A percentile compares a stretch with the other conserved stretches of the same genome.
Conservation (phyloP, 495 filamentous ascomycete genomes). For the Cercophora newfieldiana region DNA sequence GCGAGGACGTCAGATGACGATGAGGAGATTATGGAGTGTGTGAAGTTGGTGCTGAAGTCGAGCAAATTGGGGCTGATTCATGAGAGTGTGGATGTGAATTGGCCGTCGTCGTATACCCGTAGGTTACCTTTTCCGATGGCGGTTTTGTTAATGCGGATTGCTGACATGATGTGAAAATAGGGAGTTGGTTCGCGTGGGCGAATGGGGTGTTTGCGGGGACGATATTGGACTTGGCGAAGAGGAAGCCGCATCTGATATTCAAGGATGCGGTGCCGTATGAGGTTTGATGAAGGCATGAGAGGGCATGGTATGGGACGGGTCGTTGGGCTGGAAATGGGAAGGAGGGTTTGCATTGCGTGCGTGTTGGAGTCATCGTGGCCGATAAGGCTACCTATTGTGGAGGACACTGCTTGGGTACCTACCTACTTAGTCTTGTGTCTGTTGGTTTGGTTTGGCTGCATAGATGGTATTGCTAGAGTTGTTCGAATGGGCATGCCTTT, state of each 20-base stretch:
- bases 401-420: neutral
- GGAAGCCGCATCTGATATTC: conserved; percentile 89
- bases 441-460: neutral
- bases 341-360: neutral
- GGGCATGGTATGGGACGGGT: no score
- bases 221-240: conserved; percentile 80
- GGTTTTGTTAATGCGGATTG: neutral
- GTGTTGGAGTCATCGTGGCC: neutral
- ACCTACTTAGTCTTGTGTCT: neutral
- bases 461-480: neutral
- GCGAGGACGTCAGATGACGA: conserved; percentile 88
- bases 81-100: conserved; percentile 87
- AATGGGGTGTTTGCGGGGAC: conserved; percentile 96
- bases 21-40: conserved; percentile 69
- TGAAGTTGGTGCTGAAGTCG: conserved; percentile 72
- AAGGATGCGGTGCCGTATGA: conserved; percentile 54
- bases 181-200: conserved; percentile 97
- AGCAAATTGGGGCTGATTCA: conserved; percentile 81
- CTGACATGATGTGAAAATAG: conserved; percentile 43
- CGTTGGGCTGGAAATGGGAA: no score
- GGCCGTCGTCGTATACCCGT: conserved; percentile 73
- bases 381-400: neutral
- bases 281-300: no score
- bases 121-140: conserved; percentile 29
- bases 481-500: neutral